These are phyloP conservation scores for Arxiozyma bovina DNA, from an alignment of 1,139 yeast genomes.

Conservation along the genomic window DNA sequence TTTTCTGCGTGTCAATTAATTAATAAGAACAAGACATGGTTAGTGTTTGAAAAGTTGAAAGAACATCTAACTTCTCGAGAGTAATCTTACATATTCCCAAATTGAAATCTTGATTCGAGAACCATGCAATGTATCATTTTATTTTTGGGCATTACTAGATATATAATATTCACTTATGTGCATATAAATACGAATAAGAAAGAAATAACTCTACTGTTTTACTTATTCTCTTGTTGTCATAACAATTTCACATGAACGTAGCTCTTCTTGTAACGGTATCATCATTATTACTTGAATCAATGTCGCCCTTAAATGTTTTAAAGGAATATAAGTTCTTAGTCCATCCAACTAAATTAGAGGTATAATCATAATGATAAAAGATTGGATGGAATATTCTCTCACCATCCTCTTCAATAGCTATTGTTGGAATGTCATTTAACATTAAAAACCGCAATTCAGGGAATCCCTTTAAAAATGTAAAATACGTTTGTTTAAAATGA, in stretches of 20 bases:
- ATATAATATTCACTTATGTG: not conserved
- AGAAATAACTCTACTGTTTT: not conserved
- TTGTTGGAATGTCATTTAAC: constrained; percentile 35
- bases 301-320: constrained; percentile 6
- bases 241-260: constrained; percentile 8
- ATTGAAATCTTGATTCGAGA: not conserved
- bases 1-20: not conserved
- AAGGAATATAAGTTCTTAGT: constrained; percentile 12
- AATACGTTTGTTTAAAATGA: constrained; percentile 31
- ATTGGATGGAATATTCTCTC: constrained; percentile 30
- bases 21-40: not conserved
- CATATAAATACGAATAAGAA: not conserved
- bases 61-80: not conserved
- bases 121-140: not conserved
- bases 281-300: constrained; percentile 6
- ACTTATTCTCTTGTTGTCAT: not conserved
- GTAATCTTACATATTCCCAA: no score
- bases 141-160: not conserved
- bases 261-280: constrained; percentile 20
- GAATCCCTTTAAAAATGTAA: constrained; percentile 31
- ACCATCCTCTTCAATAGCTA: constrained; percentile 25
- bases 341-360: constrained; percentile 30
- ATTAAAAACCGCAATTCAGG: constrained; percentile 33
- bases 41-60: not conserved
- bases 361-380: constrained; percentile 28